Conservation (phyloP, 352 stramenopile genomes). For the Phytopythium cucurbitacearum region DNA sequence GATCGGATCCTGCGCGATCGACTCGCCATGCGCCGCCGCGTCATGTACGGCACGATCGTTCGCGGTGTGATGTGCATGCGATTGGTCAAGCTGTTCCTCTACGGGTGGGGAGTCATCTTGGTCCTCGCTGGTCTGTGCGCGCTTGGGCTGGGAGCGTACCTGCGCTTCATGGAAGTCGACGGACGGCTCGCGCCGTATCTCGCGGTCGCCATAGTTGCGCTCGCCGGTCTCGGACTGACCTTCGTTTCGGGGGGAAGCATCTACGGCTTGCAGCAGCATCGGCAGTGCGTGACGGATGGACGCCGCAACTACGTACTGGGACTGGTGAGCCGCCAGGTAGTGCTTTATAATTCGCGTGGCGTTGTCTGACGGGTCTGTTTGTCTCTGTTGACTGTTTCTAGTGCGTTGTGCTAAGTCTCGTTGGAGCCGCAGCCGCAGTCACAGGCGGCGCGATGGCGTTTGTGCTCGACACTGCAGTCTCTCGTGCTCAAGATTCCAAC, state of each 20-base stretch:
- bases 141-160: conserved; percentile 49
- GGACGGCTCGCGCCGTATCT: conserved; percentile 41
- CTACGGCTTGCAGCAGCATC: conserved; percentile 49
- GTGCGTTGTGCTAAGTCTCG: conserved; percentile 42
- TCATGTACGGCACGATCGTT: conserved; percentile 34
- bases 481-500: background rate
- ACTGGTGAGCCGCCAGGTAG: conserved; percentile 14
- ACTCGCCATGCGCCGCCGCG: conserved; percentile 20
- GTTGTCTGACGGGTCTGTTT: background rate
- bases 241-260: conserved; percentile 40
- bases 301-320: conserved; percentile 55
- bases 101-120: conserved; percentile 48
- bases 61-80: conserved; percentile 21
- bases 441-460: conserved; percentile 43
- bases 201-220: conserved; percentile 48
- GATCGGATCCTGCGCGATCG: conserved; percentile 27
- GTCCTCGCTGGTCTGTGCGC: conserved; percentile 44
- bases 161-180: conserved; percentile 58
- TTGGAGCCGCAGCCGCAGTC: conserved; percentile 36
- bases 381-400: conserved; percentile 8
- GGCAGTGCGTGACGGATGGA: conserved; percentile 43
- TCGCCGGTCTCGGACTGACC: conserved; percentile 33
- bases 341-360: background rate
- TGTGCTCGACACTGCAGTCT: conserved; percentile 16
- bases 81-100: conserved; percentile 38